These are phyloP conservation scores for Citrus trifoliata DNA, from an alignment of 345 rosid genomes.

Conservation along the genomic window DNA sequence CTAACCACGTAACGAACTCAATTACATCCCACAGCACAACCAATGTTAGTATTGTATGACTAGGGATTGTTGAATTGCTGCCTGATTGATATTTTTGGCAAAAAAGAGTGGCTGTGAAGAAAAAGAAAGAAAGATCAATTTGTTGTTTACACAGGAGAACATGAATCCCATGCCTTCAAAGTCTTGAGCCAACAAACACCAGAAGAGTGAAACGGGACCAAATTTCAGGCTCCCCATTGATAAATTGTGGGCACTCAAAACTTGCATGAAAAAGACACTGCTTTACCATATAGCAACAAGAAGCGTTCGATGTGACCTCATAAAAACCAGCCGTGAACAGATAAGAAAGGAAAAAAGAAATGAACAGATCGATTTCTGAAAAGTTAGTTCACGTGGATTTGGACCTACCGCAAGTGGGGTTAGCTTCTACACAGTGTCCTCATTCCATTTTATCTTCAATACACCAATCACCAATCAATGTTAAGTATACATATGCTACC, in stretches of 20 bases:
- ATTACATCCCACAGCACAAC: too few species aligned
- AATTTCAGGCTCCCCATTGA: not conserved
- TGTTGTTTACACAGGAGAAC: not conserved
- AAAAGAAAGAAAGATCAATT: not conserved
- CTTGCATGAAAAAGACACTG: not conserved
- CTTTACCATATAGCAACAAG: not conserved
- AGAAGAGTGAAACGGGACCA: not conserved
- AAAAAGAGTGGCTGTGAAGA: not conserved
- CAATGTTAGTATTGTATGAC: too few species aligned
- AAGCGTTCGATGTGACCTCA: constrained; percentile 5
- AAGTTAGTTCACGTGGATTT: constrained; percentile 22
- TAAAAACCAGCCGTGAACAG: constrained; percentile 12
- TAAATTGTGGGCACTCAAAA: not conserved
- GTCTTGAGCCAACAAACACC: not conserved
- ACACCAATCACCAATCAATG: not conserved
- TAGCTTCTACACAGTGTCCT: not conserved
- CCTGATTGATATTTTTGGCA: not conserved
- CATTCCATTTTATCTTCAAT: not conserved
- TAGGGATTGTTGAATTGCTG: not conserved
- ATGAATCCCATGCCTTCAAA: not conserved
- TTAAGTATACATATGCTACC: not conserved
- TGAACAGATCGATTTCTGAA: not conserved
- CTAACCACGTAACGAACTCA: not conserved
- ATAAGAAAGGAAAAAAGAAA: constrained; percentile 2
- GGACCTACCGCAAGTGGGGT: constrained; percentile 18